Conservation (phyloP, 192 early-diverging fungal genomes). For the Rhizoclosmatium globosum region DNA sequence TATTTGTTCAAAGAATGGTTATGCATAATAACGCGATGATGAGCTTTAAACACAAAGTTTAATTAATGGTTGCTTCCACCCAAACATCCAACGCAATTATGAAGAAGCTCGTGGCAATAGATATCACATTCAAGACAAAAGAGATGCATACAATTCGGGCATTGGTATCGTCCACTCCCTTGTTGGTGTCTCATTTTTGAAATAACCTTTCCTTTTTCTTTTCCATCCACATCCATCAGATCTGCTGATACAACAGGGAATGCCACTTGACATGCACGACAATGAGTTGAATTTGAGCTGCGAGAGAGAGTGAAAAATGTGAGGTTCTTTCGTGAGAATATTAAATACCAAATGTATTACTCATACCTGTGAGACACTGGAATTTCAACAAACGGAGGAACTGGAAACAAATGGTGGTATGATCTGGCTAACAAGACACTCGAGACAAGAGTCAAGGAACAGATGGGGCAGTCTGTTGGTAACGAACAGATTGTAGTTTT, state of each 20-base stretch:
- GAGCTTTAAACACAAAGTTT: no score
- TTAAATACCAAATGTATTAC: no score
- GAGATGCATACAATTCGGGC: constrained; percentile 76
- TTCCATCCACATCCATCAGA: not conserved
- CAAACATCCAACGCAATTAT: constrained; percentile 76
- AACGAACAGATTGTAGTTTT: constrained; percentile 82
- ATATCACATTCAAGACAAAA: constrained; percentile 95
- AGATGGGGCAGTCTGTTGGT: constrained; percentile 93
- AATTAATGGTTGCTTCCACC: no score
- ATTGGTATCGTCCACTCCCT: constrained; percentile 66
- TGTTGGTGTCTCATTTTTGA: not conserved
- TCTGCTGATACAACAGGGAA: constrained; percentile 19
- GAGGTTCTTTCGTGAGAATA: not conserved
- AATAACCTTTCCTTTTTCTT: not conserved
- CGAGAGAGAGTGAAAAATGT: constrained; percentile 6
- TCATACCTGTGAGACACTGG: constrained; percentile 44
- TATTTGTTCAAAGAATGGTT: no score
- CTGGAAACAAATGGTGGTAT: constrained; percentile 95
- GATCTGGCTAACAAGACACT: constrained; percentile 90
- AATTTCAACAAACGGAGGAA: constrained; percentile 82
- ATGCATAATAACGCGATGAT: no score
- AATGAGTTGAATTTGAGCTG: constrained; percentile 8
- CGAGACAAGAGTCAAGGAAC: constrained; percentile 85
- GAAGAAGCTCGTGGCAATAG: constrained; percentile 91
- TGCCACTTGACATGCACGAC: constrained; percentile 35